Conservation (phyloP, 2,329 filamentous ascomycete species). For the Ceratocystis harringtonii region DNA sequence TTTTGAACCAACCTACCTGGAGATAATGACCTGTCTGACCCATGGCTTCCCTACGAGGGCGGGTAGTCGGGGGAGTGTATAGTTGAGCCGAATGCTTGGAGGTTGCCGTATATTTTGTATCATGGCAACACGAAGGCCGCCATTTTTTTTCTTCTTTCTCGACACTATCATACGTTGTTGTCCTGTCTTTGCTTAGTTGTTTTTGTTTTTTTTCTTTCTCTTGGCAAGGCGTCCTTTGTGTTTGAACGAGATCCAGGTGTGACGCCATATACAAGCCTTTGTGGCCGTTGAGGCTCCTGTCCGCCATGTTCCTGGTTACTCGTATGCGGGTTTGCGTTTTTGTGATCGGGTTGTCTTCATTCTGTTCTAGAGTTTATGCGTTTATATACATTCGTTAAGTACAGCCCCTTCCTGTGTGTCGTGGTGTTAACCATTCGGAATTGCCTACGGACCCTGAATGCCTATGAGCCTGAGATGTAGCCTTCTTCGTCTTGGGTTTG, state of each 20-base stretch:
- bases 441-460: neutral
- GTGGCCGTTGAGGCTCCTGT: neutral
- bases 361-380: constrained; percentile 2
- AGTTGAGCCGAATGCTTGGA: neutral
- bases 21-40: too few relatives aligned
- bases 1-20: too few relatives aligned
- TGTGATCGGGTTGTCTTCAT: neutral
- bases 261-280: neutral
- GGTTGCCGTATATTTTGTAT: neutral
- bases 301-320: neutral
- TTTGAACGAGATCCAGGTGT: neutral
- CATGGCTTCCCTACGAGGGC: too few relatives aligned
- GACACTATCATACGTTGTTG: neutral
- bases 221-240: constrained; percentile 4
- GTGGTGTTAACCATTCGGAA: neutral
- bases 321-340: neutral
- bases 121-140: neutral
- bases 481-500: neutral
- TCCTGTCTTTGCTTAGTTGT: neutral
- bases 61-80: neutral
- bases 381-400: neutral
- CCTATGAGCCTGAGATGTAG: neutral
- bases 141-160: neutral
- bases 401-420: neutral
- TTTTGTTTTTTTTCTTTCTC: neutral